These are phyloP conservation scores for Climacium dendroides DNA, from an alignment of 225 moss, liverwort and hornwort species.

Conservation along the genomic window DNA sequence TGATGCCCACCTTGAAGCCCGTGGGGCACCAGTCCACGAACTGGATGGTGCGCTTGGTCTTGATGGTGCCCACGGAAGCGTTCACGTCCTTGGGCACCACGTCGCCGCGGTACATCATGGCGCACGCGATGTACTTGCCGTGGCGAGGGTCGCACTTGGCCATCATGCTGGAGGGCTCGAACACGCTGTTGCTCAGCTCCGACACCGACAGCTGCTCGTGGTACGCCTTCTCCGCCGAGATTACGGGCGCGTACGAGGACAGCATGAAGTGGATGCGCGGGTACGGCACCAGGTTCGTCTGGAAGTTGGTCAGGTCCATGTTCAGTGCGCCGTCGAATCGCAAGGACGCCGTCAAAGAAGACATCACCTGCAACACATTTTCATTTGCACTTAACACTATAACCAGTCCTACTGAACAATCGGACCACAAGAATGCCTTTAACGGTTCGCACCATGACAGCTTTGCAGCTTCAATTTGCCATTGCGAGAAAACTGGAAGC, in stretches of 20 bases:
- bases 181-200: conserved; percentile 58
- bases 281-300: conserved; percentile 68
- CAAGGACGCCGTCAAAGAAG: conserved; percentile 7
- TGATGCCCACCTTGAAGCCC: conserved; percentile 39
- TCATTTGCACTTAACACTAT: no score
- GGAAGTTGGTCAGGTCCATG: conserved; percentile 65
- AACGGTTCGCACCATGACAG: no score
- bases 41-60: conserved; percentile 39
- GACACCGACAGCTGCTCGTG: conserved; percentile 59
- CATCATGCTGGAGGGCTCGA: conserved; percentile 66
- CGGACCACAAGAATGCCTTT: no score
- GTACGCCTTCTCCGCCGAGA: conserved; percentile 65
- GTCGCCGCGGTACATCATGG: conserved; percentile 68
- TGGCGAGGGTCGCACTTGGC: conserved; percentile 60
- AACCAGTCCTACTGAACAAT: no score
- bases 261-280: conserved; percentile 70
- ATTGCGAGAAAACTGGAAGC: not conserved
- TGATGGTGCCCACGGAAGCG: conserved; percentile 19
- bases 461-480: no score
- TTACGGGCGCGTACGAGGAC: conserved; percentile 56
- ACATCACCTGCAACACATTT: conserved; percentile 10
- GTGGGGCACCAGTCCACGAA: conserved; percentile 57
- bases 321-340: conserved; percentile 52
- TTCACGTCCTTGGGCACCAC: conserved; percentile 49
- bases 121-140: conserved; percentile 67